A percentile compares a stretch with the other conserved stretches of the same genome.
Evolutionary conservation across 768 basidiomycete species (phyloP).

Genomic region (Leccinum subgranulosum): DNA sequence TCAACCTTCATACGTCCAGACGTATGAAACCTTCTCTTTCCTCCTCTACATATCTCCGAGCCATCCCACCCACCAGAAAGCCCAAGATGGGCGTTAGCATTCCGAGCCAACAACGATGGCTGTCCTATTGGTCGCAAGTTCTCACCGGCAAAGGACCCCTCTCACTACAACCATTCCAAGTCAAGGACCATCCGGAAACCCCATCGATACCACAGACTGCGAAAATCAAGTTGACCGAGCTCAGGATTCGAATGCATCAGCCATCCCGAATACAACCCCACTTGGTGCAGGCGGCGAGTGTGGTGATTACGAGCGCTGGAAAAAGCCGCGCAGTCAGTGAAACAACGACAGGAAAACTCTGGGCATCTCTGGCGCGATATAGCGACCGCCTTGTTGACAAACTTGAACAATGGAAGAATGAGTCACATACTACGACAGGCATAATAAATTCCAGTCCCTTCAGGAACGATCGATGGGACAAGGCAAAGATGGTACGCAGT

Average conservation of each 20-base stretch:
- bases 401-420: conserved; percentile 60
- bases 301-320: conserved; percentile 46
- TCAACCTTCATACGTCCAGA: conserved; percentile 65
- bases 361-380: conserved; percentile 80
- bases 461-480: conserved; percentile 61
- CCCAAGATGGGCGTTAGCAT: conserved; percentile 68
- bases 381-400: conserved; percentile 64
- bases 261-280: conserved; percentile 46
- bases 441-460: conserved; percentile 42
- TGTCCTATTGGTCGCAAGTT: conserved; percentile 75
- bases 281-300: conserved; percentile 56
- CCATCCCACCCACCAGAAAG: conserved; percentile 29
- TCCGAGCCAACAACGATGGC: conserved; percentile 75
- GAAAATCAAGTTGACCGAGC: conserved; percentile 54
- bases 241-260: conserved; percentile 61
- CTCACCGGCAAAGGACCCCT: conserved; percentile 53
- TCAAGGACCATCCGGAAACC: not conserved
- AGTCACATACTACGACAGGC: conserved; percentile 41
- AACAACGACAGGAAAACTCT: conserved; percentile 43
- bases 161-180: conserved; percentile 41
- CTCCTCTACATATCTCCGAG: not conserved
- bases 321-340: conserved; percentile 31
- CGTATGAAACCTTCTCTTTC: conserved; percentile 52
- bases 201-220: conserved; percentile 19
- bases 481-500: conserved; percentile 70